Evolutionary conservation across 371 early-diverging fungal species (phyloP).

Genomic region (Mucor irregularis): DNA sequence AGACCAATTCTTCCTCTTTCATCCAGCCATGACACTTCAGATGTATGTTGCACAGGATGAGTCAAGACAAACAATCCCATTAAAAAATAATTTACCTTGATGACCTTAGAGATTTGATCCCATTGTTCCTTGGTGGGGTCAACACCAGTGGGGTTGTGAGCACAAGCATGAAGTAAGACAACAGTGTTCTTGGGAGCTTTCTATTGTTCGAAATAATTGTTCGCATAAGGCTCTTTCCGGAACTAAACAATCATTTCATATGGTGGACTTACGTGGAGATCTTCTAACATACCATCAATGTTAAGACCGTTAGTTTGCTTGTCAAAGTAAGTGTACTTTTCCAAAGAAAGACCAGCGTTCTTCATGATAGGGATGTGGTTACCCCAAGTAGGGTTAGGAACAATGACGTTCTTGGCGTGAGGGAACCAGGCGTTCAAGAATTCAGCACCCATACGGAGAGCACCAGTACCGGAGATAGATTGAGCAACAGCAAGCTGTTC

Average conservation of each 20-base stretch:
- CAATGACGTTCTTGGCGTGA: slow-evolving; percentile 84
- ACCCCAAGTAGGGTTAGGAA: slow-evolving; percentile 98
- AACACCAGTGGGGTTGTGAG: slow-evolving; percentile 99
- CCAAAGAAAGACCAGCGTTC: slow-evolving; percentile 88
- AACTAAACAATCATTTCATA: neutral
- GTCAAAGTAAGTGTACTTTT: slow-evolving; percentile 94
- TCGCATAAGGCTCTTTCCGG: no score
- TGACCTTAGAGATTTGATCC: slow-evolving; percentile 81
- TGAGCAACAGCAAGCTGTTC: slow-evolving; percentile 83
- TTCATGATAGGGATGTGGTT: slow-evolving; percentile 96
- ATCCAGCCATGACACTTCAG: neutral
- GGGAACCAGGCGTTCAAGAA: slow-evolving; percentile 87
- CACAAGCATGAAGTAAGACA: slow-evolving; percentile 96
- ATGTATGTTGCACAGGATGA: slow-evolving; percentile 8
- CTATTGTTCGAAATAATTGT: slow-evolving; percentile 28
- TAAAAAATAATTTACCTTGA: slow-evolving; percentile 55
- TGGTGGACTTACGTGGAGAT: slow-evolving; percentile 41
- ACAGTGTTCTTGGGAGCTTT: slow-evolving; percentile 87
- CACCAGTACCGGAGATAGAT: slow-evolving; percentile 97
- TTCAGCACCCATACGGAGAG: slow-evolving; percentile 92
- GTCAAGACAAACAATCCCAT: neutral
- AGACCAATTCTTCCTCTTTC: neutral
- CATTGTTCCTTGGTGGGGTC: slow-evolving; percentile 95
- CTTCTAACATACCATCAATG: slow-evolving; percentile 89
- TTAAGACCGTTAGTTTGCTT: slow-evolving; percentile 92